phyloP scores from a whole-genome alignment of 768 basidiomycete genomes.

The Russula ochroleuca region DNA sequence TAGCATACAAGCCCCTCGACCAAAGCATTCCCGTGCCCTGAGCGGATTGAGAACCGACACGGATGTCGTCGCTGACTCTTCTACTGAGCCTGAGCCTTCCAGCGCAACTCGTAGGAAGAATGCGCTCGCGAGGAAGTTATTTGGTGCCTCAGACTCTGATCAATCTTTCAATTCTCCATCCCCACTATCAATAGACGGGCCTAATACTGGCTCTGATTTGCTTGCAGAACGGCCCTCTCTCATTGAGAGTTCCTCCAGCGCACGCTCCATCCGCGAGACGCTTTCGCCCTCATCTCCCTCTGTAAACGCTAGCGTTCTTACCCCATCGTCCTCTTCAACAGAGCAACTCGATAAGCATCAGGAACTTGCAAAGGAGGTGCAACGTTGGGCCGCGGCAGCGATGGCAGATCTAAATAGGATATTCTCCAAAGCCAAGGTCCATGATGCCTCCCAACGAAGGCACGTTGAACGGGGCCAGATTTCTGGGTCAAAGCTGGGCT shows the following conservation, averaged over 20 bases:
- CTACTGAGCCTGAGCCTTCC: conserved; percentile 34
- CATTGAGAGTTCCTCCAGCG: conserved; percentile 41
- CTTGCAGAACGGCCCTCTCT: conserved; percentile 51
- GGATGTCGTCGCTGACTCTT: conserved; percentile 34
- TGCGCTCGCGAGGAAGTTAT: conserved; percentile 71
- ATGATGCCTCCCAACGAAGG: conserved; percentile 31
- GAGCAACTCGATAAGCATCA: conserved; percentile 15
- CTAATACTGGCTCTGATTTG: conserved; percentile 42
- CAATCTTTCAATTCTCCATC: conserved; percentile 34
- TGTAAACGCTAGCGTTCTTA: not conserved
- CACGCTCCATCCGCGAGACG: conserved; percentile 42
- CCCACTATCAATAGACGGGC: conserved; percentile 16
- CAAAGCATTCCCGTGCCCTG: conserved; percentile 18
- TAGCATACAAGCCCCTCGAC: conserved; percentile 39
- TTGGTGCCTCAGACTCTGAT: conserved; percentile 48
- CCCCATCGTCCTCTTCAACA: conserved; percentile 4
- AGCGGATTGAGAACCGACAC: conserved; percentile 12
- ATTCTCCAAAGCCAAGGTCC: conserved; percentile 37
- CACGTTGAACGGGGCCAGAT: conserved; percentile 39
- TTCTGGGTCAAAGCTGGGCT: conserved; percentile 39
- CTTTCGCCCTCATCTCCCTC: conserved; percentile 34
- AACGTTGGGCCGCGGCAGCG: conserved; percentile 33
- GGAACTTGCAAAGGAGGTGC: conserved; percentile 25
- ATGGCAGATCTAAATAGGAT: conserved; percentile 41
- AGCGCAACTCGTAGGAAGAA: conserved; percentile 53